A percentile compares a stretch with the other conserved stretches of the same genome.
Evolutionary conservation across 2,329 filamentous ascomycete species (phyloP).

Genomic region (Sporothrix dimorphospora): DNA sequence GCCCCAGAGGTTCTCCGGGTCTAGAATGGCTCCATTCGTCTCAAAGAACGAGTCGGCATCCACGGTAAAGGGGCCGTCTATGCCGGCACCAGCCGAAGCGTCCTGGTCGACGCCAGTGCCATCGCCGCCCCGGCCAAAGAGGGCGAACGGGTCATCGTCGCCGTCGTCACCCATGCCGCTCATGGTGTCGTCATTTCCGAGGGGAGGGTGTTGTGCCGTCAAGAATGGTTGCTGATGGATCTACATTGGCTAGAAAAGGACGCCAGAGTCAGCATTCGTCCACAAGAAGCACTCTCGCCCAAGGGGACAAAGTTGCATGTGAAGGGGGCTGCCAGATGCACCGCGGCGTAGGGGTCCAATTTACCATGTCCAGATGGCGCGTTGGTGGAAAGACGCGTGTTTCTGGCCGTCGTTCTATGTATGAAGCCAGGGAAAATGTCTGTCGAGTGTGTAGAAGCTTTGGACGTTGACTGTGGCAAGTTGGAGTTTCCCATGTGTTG

Average conservation of each 20-base stretch:
- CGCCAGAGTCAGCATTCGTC: background rate
- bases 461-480: background rate
- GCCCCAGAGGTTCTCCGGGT: conserved; percentile 14
- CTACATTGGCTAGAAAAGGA: background rate
- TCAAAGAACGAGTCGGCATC: conserved; percentile 16
- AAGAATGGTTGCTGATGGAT: background rate
- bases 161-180: conserved; percentile 18
- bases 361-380: background rate
- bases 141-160: conserved; percentile 21
- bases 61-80: conserved; percentile 10
- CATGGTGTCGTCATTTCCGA: conserved; percentile 9
- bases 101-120: background rate
- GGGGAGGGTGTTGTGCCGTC: background rate
- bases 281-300: background rate
- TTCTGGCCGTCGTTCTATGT: background rate
- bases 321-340: background rate
- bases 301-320: background rate
- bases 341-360: background rate
- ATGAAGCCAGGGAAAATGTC: too few species aligned
- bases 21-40: background rate
- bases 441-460: background rate
- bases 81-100: background rate
- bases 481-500: background rate
- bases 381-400: background rate
- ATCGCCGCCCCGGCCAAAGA: background rate